Conservation (phyloP, 305 asterid species). For the Fraxinus floribunda region DNA sequence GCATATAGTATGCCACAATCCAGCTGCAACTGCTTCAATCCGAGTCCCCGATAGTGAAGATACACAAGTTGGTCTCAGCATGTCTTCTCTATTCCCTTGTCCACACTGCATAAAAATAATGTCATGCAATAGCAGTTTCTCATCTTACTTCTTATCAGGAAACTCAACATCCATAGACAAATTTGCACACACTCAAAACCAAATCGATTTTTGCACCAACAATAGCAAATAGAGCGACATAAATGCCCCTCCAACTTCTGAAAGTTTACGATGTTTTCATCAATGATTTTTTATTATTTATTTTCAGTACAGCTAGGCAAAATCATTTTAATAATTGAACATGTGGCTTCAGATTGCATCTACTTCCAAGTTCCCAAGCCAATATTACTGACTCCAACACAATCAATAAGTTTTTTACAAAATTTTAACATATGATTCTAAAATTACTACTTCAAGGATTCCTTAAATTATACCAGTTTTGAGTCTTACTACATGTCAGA, state of each 20-base stretch:
- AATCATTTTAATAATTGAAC: not conserved
- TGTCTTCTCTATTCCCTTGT: conserved; percentile 48
- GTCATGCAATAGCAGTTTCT: not conserved
- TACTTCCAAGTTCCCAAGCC: not conserved
- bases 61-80: conserved; percentile 45
- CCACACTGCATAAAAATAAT: conserved; percentile 44
- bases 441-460: conserved; percentile 5
- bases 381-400: not conserved
- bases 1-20: conserved; percentile 58
- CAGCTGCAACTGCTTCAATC: conserved; percentile 49
- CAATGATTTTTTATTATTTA: not conserved
- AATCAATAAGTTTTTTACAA: not conserved
- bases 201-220: not conserved
- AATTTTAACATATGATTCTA: not conserved
- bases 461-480: not conserved
- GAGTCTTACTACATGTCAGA: not conserved
- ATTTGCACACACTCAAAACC: not conserved
- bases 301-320: not conserved
- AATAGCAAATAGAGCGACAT: not conserved
- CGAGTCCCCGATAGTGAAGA: conserved; percentile 37
- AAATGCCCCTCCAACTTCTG: not conserved
- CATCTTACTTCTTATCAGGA: not conserved
- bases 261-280: not conserved
- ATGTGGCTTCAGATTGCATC: conserved; percentile 4
- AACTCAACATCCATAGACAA: not conserved